Percentiles rank a stretch among this genome's conserved stretches.
These are phyloP conservation scores for Lepidium aucheri DNA, from an alignment of 345 rosid species.

Conservation along the genomic window DNA sequence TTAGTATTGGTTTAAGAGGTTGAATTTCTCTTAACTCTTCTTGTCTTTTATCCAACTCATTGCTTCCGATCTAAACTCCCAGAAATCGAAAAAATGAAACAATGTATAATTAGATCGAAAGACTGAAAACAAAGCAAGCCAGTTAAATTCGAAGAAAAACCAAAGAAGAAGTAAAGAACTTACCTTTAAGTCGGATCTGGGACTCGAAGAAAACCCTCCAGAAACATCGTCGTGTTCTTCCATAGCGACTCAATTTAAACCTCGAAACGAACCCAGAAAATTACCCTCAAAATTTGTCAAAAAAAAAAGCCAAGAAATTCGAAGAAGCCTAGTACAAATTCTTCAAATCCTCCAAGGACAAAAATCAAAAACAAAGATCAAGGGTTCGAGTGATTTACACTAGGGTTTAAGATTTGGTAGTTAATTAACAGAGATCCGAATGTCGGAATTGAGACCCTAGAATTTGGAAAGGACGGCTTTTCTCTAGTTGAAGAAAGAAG, in stretches of 20 bases:
- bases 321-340: background rate
- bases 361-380: background rate
- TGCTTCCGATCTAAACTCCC: slow-evolving; percentile 24
- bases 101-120: background rate
- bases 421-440: background rate
- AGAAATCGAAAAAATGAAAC: background rate
- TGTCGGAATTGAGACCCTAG: slow-evolving; percentile 14
- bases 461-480: background rate
- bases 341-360: background rate
- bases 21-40: slow-evolving; percentile 19
- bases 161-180: slow-evolving; percentile 1
- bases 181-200: slow-evolving; percentile 36
- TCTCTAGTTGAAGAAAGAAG: background rate
- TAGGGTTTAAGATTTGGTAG: slow-evolving; percentile 10
- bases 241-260: slow-evolving; percentile 23
- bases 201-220: slow-evolving; percentile 1
- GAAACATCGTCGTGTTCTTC: slow-evolving; percentile 26
- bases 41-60: slow-evolving; percentile 21
- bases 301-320: background rate
- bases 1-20: background rate
- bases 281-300: background rate
- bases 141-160: background rate
- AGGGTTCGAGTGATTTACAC: background rate
- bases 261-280: slow-evolving; percentile 1
- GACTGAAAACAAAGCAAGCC: background rate